Evolutionary conservation across 805 yeast species (phyloP).

Genomic region (Wickerhamiella azymoides): DNA sequence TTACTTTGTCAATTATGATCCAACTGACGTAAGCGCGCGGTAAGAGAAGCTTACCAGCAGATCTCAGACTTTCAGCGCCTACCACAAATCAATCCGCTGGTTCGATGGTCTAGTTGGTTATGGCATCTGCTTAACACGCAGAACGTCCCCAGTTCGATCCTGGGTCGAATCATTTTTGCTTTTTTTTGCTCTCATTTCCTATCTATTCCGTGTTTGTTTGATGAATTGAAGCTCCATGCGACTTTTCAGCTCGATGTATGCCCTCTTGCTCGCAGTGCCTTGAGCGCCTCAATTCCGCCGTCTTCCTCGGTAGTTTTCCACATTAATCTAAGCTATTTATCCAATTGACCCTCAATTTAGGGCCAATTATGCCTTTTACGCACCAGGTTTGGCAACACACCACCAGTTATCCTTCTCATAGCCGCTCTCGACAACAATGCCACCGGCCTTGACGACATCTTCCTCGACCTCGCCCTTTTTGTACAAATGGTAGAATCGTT

Average conservation of each 20-base stretch:
- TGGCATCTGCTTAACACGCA: slow-evolving; percentile 99
- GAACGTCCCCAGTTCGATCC: slow-evolving; percentile 99
- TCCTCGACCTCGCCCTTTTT: slow-evolving; percentile 66
- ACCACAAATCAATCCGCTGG: background rate
- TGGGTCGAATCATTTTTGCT: slow-evolving; percentile 82
- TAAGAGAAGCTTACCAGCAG: too few species aligned
- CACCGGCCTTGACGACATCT: slow-evolving; percentile 63
- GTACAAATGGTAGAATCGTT: slow-evolving; percentile 82
- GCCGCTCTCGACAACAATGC: slow-evolving; percentile 50
- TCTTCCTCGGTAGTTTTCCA: too few species aligned
- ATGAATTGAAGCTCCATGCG: too few species aligned
- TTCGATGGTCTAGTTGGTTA: slow-evolving; percentile 93
- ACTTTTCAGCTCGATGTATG: too few species aligned
- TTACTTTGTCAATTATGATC: too few species aligned
- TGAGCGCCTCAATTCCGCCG: too few species aligned
- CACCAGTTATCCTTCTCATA: slow-evolving; percentile 96
- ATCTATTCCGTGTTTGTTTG: background rate
- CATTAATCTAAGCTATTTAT: too few species aligned
- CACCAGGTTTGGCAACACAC: slow-evolving; percentile 18
- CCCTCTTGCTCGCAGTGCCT: too few species aligned
- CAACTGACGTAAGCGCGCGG: too few species aligned
- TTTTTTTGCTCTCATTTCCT: too few species aligned
- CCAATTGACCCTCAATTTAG: too few species aligned
- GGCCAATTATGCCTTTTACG: too few species aligned
- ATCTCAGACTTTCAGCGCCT: background rate